These are phyloP conservation scores for Gossypium herbaceum DNA, from an alignment of 345 rosid genomes.

Conservation along the genomic window DNA sequence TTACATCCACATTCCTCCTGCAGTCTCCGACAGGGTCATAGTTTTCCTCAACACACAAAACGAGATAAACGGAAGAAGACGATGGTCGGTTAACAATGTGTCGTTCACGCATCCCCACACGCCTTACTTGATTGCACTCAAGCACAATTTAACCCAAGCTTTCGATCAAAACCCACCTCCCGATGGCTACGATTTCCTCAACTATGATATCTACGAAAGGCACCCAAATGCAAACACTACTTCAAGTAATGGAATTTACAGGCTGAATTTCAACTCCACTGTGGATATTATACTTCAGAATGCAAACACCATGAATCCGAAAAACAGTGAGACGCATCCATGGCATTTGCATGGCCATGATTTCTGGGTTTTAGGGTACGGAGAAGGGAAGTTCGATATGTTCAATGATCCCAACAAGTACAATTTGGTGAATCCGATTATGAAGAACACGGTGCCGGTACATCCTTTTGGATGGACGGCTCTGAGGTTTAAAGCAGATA, in stretches of 20 bases:
- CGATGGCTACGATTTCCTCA: slow-evolving; percentile 22
- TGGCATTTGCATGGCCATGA: slow-evolving; percentile 91
- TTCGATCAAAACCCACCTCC: slow-evolving; percentile 51
- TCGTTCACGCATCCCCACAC: slow-evolving; percentile 50
- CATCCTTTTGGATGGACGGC: slow-evolving; percentile 77
- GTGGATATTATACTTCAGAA: slow-evolving; percentile 71
- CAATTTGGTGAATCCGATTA: slow-evolving; percentile 58
- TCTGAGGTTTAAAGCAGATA: slow-evolving; percentile 56
- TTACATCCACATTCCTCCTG: slow-evolving; percentile 39
- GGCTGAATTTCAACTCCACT: slow-evolving; percentile 43
- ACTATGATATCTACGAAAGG: background rate
- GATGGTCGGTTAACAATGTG: slow-evolving; percentile 69
- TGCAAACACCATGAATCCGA: slow-evolving; percentile 38
- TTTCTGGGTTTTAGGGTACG: slow-evolving; percentile 75
- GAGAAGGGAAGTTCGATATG: slow-evolving; percentile 54
- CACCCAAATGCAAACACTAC: slow-evolving; percentile 38
- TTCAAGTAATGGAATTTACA: slow-evolving; percentile 35
- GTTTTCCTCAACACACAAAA: slow-evolving; percentile 64
- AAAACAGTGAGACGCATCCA: slow-evolving; percentile 68
- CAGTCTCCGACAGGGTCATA: slow-evolving; percentile 40
- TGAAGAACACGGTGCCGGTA: slow-evolving; percentile 75
- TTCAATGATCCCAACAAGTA: slow-evolving; percentile 39
- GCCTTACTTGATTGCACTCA: slow-evolving; percentile 56
- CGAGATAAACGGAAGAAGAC: slow-evolving; percentile 23
- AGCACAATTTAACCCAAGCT: slow-evolving; percentile 32